Evolutionary conservation across 306 rosid genomes (phyloP).

Genomic region (Citrullus mucosospermus): DNA sequence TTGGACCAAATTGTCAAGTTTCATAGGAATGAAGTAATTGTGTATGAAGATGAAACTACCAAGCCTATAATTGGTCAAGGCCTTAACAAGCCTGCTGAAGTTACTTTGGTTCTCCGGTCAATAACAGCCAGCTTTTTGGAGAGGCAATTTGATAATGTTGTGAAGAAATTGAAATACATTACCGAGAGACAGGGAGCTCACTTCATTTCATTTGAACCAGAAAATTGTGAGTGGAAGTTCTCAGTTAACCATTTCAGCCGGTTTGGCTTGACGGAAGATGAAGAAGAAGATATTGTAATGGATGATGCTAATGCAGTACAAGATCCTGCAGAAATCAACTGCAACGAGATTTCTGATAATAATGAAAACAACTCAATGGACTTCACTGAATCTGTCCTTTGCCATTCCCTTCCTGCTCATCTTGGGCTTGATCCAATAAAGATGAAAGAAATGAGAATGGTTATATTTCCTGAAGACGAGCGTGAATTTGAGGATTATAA

Average conservation of each 20-base stretch:
- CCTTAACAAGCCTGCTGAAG: conserved; percentile 92
- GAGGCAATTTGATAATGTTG: conserved; percentile 19
- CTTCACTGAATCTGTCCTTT: conserved; percentile 41
- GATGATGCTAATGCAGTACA: conserved; percentile 32
- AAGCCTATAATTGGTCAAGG: conserved; percentile 72
- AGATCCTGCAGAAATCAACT: conserved; percentile 22
- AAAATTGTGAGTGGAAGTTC: conserved; percentile 70
- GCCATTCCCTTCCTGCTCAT: conserved; percentile 90
- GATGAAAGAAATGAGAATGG: conserved; percentile 86
- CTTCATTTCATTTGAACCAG: conserved; percentile 57
- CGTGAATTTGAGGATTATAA: conserved; percentile 32
- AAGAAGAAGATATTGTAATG: conserved; percentile 69
- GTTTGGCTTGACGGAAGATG: conserved; percentile 79
- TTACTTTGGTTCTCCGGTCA: conserved; percentile 45
- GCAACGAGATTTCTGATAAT: conserved; percentile 38
- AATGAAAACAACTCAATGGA: conserved; percentile 35
- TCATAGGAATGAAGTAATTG: conserved; percentile 57
- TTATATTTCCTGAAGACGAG: conserved; percentile 65
- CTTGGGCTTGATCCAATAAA: conserved; percentile 86
- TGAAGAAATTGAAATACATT: conserved; percentile 36
- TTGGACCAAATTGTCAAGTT: conserved; percentile 52
- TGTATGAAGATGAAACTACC: conserved; percentile 51
- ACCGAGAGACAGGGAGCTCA: conserved; percentile 58
- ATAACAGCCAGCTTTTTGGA: conserved; percentile 20
- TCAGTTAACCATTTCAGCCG: conserved; percentile 82